Percentiles rank a stretch among this genome's conserved stretches.
phyloP scores from a whole-genome alignment of 169 alveolate species.

The Plasmodium malariae region DNA sequence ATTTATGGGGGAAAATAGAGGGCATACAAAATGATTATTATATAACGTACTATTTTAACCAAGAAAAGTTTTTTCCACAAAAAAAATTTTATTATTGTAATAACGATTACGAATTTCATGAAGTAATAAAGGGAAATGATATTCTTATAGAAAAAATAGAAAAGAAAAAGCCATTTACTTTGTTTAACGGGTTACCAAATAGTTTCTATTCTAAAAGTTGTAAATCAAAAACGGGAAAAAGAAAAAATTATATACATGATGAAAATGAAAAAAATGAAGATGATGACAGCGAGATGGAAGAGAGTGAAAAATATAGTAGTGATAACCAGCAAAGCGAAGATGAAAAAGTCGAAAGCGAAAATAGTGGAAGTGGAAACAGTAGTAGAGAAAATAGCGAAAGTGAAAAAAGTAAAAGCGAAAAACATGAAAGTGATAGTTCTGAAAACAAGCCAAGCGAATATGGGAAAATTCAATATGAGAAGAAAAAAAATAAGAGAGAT shows the following conservation, averaged over 20 bases:
- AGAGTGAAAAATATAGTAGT: neutral
- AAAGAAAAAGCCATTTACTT: slow-evolving; percentile 34
- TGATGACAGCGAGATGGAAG: neutral
- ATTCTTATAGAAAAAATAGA: slow-evolving; percentile 30
- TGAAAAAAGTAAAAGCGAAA: slow-evolving; percentile 7
- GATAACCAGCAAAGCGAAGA: neutral
- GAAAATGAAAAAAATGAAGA: neutral
- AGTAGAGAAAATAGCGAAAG: neutral
- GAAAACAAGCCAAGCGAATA: neutral
- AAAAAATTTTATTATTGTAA: slow-evolving; percentile 63
- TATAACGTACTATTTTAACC: slow-evolving; percentile 44
- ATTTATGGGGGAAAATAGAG: slow-evolving; percentile 68
- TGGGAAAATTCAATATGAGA: too few species aligned
- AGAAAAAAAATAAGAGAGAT: slow-evolving; percentile 8
- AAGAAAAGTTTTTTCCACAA: slow-evolving; percentile 36
- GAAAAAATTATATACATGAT: neutral
- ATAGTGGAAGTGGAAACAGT: neutral
- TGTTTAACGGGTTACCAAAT: slow-evolving; percentile 34
- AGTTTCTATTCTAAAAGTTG: slow-evolving; percentile 14
- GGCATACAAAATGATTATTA: slow-evolving; percentile 63
- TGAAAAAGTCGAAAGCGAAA: neutral
- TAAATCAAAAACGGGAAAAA: neutral
- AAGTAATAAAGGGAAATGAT: slow-evolving; percentile 51
- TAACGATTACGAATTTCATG: slow-evolving; percentile 51
- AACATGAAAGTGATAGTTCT: neutral